Evolutionary conservation across 371 early-diverging fungal genomes (phyloP).

Genomic region (Parasitella parasitica): DNA sequence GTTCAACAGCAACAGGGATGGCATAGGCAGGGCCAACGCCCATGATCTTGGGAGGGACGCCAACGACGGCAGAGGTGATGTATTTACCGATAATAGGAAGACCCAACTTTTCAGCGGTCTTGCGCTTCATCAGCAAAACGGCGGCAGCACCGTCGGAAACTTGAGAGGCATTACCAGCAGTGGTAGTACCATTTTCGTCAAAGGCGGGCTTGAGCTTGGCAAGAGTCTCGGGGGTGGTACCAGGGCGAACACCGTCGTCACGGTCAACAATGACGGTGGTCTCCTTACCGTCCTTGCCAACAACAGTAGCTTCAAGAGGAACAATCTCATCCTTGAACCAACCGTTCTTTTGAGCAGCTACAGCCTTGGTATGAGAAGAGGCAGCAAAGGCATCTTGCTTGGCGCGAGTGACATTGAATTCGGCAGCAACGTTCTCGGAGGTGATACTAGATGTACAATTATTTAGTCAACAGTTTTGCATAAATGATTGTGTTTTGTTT

Average conservation of each 20-base stretch:
- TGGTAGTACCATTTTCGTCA: slow-evolving; percentile 82
- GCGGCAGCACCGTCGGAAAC: slow-evolving; percentile 99
- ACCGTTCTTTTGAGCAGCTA: slow-evolving; percentile 87
- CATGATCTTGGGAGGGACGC: slow-evolving; percentile 94
- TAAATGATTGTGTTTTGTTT: neutral
- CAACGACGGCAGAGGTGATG: slow-evolving; percentile 87
- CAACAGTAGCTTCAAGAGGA: slow-evolving; percentile 79
- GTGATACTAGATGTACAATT: slow-evolving; percentile 61
- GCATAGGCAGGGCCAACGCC: slow-evolving; percentile 96
- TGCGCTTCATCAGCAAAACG: slow-evolving; percentile 93
- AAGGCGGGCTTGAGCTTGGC: slow-evolving; percentile 93
- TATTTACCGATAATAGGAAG: slow-evolving; percentile 89
- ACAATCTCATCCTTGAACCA: slow-evolving; percentile 93
- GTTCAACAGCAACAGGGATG: slow-evolving; percentile 87
- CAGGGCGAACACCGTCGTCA: slow-evolving; percentile 95
- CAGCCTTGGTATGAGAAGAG: slow-evolving; percentile 77
- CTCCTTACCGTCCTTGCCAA: slow-evolving; percentile 74
- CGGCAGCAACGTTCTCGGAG: slow-evolving; percentile 94
- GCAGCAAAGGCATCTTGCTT: slow-evolving; percentile 92
- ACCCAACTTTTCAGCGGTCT: slow-evolving; percentile 85
- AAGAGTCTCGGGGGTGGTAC: slow-evolving; percentile 78
- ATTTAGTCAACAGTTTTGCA: neutral
- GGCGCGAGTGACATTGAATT: slow-evolving; percentile 79
- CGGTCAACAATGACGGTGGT: slow-evolving; percentile 59
- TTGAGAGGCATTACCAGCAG: slow-evolving; percentile 98